Percentiles rank a stretch among this genome's conserved stretches.
Conservation (phyloP, 192 early-diverging fungal species). For the Mortierella alpina region DNA sequence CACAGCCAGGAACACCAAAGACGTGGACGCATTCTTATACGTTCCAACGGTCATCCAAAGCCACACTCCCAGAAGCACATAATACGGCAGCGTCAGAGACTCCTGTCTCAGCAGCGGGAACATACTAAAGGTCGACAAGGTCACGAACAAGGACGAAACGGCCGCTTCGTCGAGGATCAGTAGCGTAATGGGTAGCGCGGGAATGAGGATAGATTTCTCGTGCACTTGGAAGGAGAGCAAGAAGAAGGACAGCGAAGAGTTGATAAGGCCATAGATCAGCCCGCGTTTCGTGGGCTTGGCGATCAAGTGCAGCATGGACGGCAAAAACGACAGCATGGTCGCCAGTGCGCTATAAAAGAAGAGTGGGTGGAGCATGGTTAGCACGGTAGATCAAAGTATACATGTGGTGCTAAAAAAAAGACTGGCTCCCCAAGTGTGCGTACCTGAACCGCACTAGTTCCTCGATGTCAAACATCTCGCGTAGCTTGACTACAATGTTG, state of each 20-base stretch:
- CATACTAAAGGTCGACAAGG: conserved; percentile 84
- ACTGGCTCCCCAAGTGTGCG: background rate
- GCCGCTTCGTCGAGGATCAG: conserved; percentile 77
- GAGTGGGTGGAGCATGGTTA: background rate
- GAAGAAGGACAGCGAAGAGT: conserved; percentile 90
- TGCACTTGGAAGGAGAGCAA: conserved; percentile 98
- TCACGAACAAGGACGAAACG: conserved; percentile 74
- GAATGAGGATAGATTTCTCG: conserved; percentile 95
- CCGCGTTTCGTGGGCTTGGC: conserved; percentile 59
- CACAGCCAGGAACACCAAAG: conserved; percentile 29
- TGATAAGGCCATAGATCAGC: conserved; percentile 79
- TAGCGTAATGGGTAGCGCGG: conserved; percentile 79
- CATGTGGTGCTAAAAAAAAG: background rate
- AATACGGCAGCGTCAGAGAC: conserved; percentile 76
- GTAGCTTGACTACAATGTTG: conserved; percentile 86
- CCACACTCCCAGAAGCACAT: conserved; percentile 78
- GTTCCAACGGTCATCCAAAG: conserved; percentile 63
- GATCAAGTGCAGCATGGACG: conserved; percentile 77
- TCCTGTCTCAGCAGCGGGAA: conserved; percentile 89
- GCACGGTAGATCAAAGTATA: background rate
- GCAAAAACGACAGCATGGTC: conserved; percentile 79
- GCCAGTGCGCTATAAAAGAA: conserved; percentile 62
- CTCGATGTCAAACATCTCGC: conserved; percentile 69
- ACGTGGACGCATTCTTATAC: conserved; percentile 8
- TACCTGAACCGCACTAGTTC: conserved; percentile 78